A percentile compares a stretch with the other conserved stretches of the same genome.
phyloP scores from a whole-genome alignment of 495 filamentous ascomycete genomes.

The Aspergillus kassunensis region DNA sequence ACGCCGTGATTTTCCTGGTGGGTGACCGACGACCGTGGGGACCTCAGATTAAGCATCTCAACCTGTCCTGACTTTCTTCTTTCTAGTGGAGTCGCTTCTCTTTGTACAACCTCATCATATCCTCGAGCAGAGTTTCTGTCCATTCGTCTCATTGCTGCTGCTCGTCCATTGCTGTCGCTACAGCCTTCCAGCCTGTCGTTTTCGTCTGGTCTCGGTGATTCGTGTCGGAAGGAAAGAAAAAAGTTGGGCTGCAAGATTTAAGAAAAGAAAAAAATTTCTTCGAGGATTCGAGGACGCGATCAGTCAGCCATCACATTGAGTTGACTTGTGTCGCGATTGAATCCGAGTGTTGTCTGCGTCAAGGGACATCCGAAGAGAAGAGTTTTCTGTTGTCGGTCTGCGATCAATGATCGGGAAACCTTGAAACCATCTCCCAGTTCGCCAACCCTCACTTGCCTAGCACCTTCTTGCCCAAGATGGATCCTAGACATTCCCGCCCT shows the following conservation, averaged over 20 bases:
- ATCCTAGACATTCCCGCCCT: conserved; percentile 52
- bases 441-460: conserved; percentile 23
- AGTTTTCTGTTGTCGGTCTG: conserved; percentile 19
- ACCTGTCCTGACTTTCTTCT: conserved; percentile 27
- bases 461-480: conserved; percentile 39
- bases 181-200: conserved; percentile 2
- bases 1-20: conserved; percentile 39
- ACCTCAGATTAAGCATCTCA: conserved; percentile 45
- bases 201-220: not conserved
- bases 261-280: conserved; percentile 7
- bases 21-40: conserved; percentile 45
- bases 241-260: too few relatives aligned
- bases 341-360: conserved; percentile 12
- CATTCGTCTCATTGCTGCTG: not conserved
- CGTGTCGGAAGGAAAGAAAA: conserved; percentile 12
- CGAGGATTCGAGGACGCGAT: conserved; percentile 13
- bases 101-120: conserved; percentile 28
- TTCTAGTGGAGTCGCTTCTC: conserved; percentile 28
- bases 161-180: not conserved
- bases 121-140: conserved; percentile 15
- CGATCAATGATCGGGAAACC: conserved; percentile 48
- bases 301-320: conserved; percentile 9
- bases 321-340: conserved; percentile 8
- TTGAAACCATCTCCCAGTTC: conserved; percentile 31
- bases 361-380: conserved; percentile 19